These are phyloP conservation scores for Aspergillus affinis DNA, from an alignment of 495 filamentous ascomycete species.

Conservation along the genomic window DNA sequence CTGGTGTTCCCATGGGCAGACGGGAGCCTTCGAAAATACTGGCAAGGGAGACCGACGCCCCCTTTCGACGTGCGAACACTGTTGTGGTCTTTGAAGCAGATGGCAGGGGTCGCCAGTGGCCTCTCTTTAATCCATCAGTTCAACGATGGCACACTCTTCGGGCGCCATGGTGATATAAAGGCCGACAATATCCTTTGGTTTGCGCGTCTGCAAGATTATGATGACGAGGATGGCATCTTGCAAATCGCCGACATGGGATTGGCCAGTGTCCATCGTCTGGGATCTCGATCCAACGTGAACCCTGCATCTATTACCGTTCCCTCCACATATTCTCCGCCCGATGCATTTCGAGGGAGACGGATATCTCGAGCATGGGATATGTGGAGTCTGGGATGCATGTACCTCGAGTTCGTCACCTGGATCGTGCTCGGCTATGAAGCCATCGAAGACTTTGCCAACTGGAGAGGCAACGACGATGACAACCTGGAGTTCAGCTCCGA, in stretches of 20 bases:
- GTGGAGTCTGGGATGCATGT: conserved; percentile 51
- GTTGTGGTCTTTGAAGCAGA: conserved; percentile 23
- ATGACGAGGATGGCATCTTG: conserved; percentile 14
- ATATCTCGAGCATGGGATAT: conserved; percentile 46
- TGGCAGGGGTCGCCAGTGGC: conserved; percentile 20
- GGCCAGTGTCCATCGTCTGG: conserved; percentile 22
- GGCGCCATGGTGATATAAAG: conserved; percentile 30
- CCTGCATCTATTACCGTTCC: background rate
- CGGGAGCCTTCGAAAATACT: conserved; percentile 24
- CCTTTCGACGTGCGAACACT: background rate
- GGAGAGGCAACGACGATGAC: conserved; percentile 1
- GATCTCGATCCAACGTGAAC: conserved; percentile 2
- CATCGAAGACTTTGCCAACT: conserved; percentile 3
- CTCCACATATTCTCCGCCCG: conserved; percentile 43
- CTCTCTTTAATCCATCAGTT: conserved; percentile 19
- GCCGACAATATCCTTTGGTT: conserved; percentile 36
- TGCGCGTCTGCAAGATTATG: background rate
- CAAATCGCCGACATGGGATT: conserved; percentile 24
- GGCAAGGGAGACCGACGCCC: conserved; percentile 5
- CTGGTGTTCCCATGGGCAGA: conserved; percentile 30
- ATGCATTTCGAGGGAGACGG: conserved; percentile 33
- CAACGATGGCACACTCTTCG: conserved; percentile 15
- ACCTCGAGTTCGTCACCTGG: conserved; percentile 36
- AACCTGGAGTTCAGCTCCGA: background rate
- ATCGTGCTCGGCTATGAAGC: conserved; percentile 10